phyloP scores from a whole-genome alignment of 1,284 basidiomycete genomes.

The Fomitopsis betulina region DNA sequence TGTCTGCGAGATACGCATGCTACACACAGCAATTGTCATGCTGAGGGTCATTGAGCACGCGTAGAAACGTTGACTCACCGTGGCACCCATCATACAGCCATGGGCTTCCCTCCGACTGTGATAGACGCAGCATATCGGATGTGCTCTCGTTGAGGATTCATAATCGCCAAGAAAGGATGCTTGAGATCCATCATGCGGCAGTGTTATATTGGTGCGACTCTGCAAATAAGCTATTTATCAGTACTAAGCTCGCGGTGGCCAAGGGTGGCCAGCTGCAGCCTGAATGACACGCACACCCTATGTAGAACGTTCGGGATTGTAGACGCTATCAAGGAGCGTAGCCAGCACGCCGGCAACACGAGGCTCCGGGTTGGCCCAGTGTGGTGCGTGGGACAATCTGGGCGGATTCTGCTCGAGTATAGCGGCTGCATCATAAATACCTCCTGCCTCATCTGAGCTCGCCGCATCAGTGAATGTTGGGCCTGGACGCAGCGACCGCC shows the following conservation, averaged over 20 bases:
- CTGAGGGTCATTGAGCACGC: not conserved
- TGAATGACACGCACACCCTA: not conserved
- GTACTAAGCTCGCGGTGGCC: not conserved
- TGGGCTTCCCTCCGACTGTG: not conserved
- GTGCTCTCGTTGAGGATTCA: not conserved
- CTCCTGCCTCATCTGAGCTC: no score
- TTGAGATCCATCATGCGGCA: not conserved
- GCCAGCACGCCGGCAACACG: not conserved
- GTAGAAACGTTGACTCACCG: slow-evolving; percentile 2
- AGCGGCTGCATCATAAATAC: no score
- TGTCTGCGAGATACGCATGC: not conserved
- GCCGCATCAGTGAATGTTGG: no score
- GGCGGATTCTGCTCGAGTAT: no score
- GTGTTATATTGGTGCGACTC: not conserved
- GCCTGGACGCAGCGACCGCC: no score
- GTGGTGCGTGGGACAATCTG: no score
- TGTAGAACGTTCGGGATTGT: not conserved
- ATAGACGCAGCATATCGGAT: not conserved
- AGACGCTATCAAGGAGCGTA: not conserved
- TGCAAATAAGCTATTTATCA: not conserved
- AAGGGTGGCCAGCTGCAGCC: no score
- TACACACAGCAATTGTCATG: not conserved
- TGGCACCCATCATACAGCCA: not conserved
- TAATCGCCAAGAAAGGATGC: not conserved
- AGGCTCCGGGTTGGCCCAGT: not conserved